Evolutionary conservation across 2,329 filamentous ascomycete species (phyloP), one percentile per base, ranked within the genome.

Genomic region (Neonectria sp.): DNA sequence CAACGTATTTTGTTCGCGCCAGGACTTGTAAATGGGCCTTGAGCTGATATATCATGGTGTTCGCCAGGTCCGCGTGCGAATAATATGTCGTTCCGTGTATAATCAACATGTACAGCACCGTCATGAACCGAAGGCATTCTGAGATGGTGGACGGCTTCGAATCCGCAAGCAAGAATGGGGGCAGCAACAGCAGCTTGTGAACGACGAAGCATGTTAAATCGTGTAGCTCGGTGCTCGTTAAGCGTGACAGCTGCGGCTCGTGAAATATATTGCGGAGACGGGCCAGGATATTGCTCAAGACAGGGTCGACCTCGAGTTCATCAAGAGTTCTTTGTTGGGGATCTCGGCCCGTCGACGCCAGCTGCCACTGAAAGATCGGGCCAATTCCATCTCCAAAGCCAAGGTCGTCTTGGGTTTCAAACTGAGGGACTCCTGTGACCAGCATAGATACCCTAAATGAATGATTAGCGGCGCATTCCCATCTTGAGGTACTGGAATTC

Each of bases 21-120:
- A 78, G 35, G 0, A 24, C 15, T 13, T 74, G 67, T 6, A 86
- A 74, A 29, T 80, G 68, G 1, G 64, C 33, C 25, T 73, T 77
- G 15, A 86, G 75, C 24, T 72, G 77, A 2, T 63, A 31, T 13
- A 83, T 68, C 2, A 85, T 76, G 0, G 68, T 75, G 52, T 79
- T 78, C 4, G 80, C 65, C 12, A 88, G 77, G 11, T 77, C 79
- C 0, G 77, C 79, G 66, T 89, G 87, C 2, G 86, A 85, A 67
- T 86, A 89, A 70, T 89, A 89, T 9, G 86, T 88, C 31, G 86
- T 83, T 0, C 87, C 87, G 12, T 89, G 87, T 0, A 86, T 78
- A 46, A 82, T 81, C 21, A 89, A 81, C 83, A 89, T 86, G 76
- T 87, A 88, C 0, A 88, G 79, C 0, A 83, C 74, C 1, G 83